Evolutionary conservation across 805 yeast species (phyloP).

Genomic region (Priceomyces haplophilus): DNA sequence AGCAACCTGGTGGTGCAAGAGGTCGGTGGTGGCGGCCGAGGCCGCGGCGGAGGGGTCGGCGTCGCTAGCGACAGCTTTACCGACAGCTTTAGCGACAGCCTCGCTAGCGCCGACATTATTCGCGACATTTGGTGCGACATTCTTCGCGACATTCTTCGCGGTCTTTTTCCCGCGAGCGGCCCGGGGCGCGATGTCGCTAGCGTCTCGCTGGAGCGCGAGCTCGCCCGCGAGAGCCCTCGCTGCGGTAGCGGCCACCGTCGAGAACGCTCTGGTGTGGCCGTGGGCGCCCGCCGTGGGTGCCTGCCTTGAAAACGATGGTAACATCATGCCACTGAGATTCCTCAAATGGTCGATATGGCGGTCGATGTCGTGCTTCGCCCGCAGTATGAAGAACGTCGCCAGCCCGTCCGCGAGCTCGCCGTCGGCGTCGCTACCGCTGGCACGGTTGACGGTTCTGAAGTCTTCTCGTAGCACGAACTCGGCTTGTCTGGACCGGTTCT

Average conservation of each 20-base stretch:
- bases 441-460: constrained; percentile 1
- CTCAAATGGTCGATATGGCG: constrained; percentile 25
- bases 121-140: too few species aligned
- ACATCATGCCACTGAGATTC: constrained; percentile 16
- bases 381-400: constrained; percentile 25
- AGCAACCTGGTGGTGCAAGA: constrained; percentile 18
- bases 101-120: too few species aligned
- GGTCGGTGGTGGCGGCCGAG: constrained; percentile 18
- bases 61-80: too few species aligned
- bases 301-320: constrained; percentile 19
- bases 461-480: constrained; percentile 1
- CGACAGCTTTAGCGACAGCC: too few species aligned
- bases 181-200: too few species aligned
- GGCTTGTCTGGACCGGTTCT: constrained; percentile 3
- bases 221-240: too few species aligned
- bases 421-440: not conserved
- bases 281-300: too few species aligned
- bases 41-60: too few species aligned
- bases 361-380: constrained; percentile 27
- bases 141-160: too few species aligned
- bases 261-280: constrained; percentile 4
- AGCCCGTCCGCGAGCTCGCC: not conserved
- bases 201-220: too few species aligned
- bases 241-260: constrained; percentile 8
- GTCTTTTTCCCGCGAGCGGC: too few species aligned